Conservation (phyloP, 306 rosid species). For the Lagenaria siceraria region DNA sequence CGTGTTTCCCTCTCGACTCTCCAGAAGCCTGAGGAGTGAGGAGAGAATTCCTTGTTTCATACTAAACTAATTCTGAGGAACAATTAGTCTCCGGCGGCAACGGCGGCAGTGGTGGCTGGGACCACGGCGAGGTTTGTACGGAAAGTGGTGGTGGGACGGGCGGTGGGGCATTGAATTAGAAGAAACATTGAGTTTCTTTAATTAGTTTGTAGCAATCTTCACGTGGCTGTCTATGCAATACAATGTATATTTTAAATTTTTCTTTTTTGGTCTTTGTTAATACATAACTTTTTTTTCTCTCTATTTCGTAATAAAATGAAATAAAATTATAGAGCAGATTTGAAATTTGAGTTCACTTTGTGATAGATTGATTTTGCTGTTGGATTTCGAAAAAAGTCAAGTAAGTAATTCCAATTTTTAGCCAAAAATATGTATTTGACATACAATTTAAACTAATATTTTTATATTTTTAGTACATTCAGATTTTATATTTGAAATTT, state of each 20-base stretch:
- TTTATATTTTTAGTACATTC: too few relatives aligned
- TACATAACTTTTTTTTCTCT: neutral
- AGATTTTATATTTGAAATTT: too few relatives aligned
- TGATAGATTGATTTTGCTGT: too few relatives aligned
- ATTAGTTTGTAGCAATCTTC: neutral
- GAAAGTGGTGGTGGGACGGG: neutral
- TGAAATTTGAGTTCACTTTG: neutral
- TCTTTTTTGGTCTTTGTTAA: neutral
- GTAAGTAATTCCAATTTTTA: too few relatives aligned
- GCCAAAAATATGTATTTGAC: too few relatives aligned
- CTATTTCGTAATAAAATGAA: neutral
- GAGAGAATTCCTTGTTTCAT: too few relatives aligned
- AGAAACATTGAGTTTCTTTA: neutral
- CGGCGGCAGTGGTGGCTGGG: neutral
- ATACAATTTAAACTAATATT: too few relatives aligned
- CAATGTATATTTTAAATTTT: neutral
- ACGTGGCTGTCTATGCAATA: neutral
- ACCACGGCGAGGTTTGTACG: neutral
- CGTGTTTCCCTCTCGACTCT: conserved; percentile 60
- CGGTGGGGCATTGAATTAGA: neutral
- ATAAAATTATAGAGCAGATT: neutral
- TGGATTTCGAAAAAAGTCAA: too few relatives aligned
- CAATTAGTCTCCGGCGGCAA: neutral
- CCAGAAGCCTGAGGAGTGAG: conserved; percentile 20
- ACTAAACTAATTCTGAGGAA: neutral